Conservation (phyloP, 1,284 basidiomycete genomes). For the Puccinia hordei region DNA sequence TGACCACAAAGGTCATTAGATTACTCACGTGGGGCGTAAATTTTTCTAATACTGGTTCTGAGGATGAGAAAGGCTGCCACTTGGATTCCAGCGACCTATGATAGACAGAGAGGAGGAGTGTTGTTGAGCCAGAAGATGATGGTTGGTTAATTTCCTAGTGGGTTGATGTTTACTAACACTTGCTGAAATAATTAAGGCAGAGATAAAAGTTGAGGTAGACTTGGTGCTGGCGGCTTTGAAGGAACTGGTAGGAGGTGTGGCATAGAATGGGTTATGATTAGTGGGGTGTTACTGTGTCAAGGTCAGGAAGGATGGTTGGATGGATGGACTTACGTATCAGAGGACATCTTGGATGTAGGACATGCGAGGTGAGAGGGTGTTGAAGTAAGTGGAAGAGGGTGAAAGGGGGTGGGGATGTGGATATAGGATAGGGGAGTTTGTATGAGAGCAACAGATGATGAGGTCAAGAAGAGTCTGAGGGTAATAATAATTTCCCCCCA, state of each 20-base stretch:
- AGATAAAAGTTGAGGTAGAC: conserved; percentile 43
- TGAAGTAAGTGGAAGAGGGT: too few relatives aligned
- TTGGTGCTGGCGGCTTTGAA: conserved; percentile 35
- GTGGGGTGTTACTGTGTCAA: background rate
- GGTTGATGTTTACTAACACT: background rate
- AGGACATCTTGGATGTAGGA: conserved; percentile 1
- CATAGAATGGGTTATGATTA: background rate
- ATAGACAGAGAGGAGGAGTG: background rate
- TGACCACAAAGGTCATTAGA: conserved; percentile 57
- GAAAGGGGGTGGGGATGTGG: too few relatives aligned
- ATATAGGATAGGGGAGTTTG: too few relatives aligned
- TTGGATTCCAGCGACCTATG: conserved; percentile 56
- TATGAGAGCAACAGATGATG: too few relatives aligned
- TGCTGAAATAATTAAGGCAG: conserved; percentile 30
- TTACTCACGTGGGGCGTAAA: conserved; percentile 59
- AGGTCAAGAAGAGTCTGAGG: too few relatives aligned
- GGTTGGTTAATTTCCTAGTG: background rate
- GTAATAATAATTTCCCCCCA: too few relatives aligned
- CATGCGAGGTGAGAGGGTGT: too few relatives aligned
- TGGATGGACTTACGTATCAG: background rate
- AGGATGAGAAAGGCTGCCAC: conserved; percentile 59
- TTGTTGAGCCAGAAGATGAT: background rate
- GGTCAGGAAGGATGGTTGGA: background rate
- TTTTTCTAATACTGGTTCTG: conserved; percentile 59
- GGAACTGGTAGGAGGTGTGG: conserved; percentile 37